A percentile compares a stretch with the other conserved stretches of the same genome.
These are phyloP conservation scores for Aspergillus sp. DNA, from an alignment of 2,329 filamentous ascomycete species.

Conservation along the genomic window DNA sequence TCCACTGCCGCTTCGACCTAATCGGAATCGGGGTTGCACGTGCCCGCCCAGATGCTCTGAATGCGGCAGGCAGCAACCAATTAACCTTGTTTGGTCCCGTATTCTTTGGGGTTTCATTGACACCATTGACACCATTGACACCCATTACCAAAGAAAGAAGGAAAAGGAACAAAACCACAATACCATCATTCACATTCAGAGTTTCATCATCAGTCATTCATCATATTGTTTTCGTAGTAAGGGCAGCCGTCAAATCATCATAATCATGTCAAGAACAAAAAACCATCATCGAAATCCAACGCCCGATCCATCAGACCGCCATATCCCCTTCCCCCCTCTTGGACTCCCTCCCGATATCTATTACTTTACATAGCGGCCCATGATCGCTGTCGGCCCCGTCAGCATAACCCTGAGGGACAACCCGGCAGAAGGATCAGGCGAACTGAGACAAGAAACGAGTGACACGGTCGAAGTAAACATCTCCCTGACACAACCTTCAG, in stretches of 20 bases:
- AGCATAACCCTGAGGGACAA: neutral
- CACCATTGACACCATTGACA: no score
- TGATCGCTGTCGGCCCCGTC: neutral
- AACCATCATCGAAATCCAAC: conserved; percentile 8
- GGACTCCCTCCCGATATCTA: conserved; percentile 10
- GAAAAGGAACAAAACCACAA: neutral
- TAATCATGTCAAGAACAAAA: conserved; percentile 11
- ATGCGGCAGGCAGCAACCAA: neutral
- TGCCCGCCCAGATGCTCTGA: neutral
- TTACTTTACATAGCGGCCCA: conserved; percentile 24
- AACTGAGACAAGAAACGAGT: neutral
- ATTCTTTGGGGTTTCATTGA: no score
- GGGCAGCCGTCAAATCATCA: conserved; percentile 11
- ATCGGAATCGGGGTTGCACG: neutral
- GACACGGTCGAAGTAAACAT: neutral
- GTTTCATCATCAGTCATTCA: neutral
- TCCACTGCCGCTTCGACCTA: neutral
- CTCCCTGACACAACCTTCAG: no score
- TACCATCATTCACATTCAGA: neutral
- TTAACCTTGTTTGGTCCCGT: neutral
- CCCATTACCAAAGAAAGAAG: no score
- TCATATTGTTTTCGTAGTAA: neutral
- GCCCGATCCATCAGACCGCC: conserved; percentile 9
- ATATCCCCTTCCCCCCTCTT: conserved; percentile 1
- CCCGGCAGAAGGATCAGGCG: neutral